Evolutionary conservation across 805 yeast genomes (phyloP).

Genomic region (Kazachstania psychrophila): DNA sequence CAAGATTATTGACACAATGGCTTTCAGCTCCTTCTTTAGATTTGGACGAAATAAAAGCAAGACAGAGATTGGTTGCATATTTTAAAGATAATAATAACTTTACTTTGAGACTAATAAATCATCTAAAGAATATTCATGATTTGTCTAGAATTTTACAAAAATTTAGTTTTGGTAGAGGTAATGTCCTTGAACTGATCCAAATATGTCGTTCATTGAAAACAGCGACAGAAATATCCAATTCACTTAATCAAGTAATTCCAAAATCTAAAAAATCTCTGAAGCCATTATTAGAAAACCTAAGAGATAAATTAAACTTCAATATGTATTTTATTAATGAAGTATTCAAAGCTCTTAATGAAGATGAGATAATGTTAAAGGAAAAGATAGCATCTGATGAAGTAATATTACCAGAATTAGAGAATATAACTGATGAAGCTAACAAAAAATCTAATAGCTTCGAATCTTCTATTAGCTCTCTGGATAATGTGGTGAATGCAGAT

Average conservation of each 20-base stretch:
- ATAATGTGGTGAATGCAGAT: slow-evolving; percentile 21
- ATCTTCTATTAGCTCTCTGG: too few relatives aligned
- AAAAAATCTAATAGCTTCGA: too few relatives aligned
- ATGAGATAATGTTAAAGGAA: slow-evolving; percentile 19
- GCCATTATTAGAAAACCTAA: slow-evolving; percentile 20
- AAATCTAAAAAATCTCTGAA: slow-evolving; percentile 21
- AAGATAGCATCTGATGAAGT: neutral
- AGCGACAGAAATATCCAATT: slow-evolving; percentile 27
- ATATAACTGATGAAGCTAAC: too few relatives aligned
- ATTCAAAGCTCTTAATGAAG: slow-evolving; percentile 34
- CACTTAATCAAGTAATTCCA: slow-evolving; percentile 12
- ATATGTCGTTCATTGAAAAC: slow-evolving; percentile 35
- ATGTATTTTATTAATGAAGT: slow-evolving; percentile 36
- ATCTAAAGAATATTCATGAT: slow-evolving; percentile 44
- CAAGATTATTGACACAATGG: slow-evolving; percentile 76
- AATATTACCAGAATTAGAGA: neutral
- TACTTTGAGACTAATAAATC: slow-evolving; percentile 27
- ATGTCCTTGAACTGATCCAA: slow-evolving; percentile 37
- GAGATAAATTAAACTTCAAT: slow-evolving; percentile 33
- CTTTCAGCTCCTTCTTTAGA: slow-evolving; percentile 68
- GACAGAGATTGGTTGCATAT: slow-evolving; percentile 46
- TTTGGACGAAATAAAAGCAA: slow-evolving; percentile 39
- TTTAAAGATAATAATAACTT: slow-evolving; percentile 30
- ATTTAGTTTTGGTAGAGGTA: slow-evolving; percentile 41
- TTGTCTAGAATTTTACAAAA: slow-evolving; percentile 52